Evolutionary conservation across 768 basidiomycete species (phyloP), one percentile per base, ranked within the genome.

Genomic region (Xanthoconium stramineum): DNA sequence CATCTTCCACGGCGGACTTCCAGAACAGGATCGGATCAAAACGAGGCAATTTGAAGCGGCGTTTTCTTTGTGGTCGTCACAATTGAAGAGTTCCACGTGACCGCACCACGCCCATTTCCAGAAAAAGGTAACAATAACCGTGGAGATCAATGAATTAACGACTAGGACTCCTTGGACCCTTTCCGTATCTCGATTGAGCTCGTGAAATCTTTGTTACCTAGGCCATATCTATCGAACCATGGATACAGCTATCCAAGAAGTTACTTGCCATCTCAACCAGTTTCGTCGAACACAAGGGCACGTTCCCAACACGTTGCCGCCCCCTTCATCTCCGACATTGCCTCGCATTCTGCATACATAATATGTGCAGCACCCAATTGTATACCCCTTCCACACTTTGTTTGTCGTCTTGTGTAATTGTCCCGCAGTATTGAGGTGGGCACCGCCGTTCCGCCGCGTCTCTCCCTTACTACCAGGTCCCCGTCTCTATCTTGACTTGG

Each of bases 321-420:
- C 46, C 53, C 32, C 52, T 46, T 69, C 67, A 68, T 70, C 19
- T 70, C 68, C 68, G 68, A 42, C 19, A 15, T 40, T 29, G 52
- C 56, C 39, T 50, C 24, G 51, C 40, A 50, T 48, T 50, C 37
- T 28, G 46, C 60, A 24, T 24, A 58, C 58, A 62, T 58, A 58
- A 56, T 49, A 45, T 13, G n/a, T 19, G 35, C 32, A 11, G 3
- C 53, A 45, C 42, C 39, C 44, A 44, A 53, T 62, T 53, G 56
- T 63, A 48, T 53, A 46, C 39, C 14, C 24, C 36, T 30, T 55
- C 53, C 49, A 32, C 47, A 39, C 44, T 38, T n/a, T 57, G 8
- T 48, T 57, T 55, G 56, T 56, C 46, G 42, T 49, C 50, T 46
- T 57, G 40, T 48, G 57, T 59, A 61, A 55, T 53, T 58, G 20